A percentile compares a stretch with the other conserved stretches of the same genome.
Evolutionary conservation across 208 protist species (phyloP).

Genomic region (Leishmania mexicana): DNA sequence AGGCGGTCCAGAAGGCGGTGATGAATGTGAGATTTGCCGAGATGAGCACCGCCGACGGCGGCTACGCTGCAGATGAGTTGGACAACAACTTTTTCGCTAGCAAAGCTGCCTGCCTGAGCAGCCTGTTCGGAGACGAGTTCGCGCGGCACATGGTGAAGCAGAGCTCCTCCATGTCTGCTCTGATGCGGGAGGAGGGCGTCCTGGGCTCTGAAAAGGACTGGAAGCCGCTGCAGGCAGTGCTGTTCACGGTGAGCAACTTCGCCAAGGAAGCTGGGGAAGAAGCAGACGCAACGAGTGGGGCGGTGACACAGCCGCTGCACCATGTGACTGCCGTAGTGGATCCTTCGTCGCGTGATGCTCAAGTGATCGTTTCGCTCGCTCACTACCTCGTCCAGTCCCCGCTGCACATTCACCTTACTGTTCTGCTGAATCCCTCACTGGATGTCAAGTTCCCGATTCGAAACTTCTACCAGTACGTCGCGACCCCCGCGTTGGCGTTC

Average conservation of each 20-base stretch:
- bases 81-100: conserved; percentile 45
- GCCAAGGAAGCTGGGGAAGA: not conserved
- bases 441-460: conserved; percentile 84
- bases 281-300: not conserved
- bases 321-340: conserved; percentile 84
- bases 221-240: conserved; percentile 8
- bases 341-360: conserved; percentile 84
- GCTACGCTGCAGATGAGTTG: conserved; percentile 32
- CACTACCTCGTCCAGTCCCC: conserved; percentile 45
- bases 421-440: conserved; percentile 74
- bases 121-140: conserved; percentile 12
- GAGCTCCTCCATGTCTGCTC: not conserved
- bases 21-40: conserved; percentile 40
- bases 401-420: conserved; percentile 54
- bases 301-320: conserved; percentile 25
- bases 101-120: conserved; percentile 43
- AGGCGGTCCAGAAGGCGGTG: conserved; percentile 24
- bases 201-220: conserved; percentile 7
- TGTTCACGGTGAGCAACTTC: conserved; percentile 21
- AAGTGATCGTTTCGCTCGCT: conserved; percentile 86
- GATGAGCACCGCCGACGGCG: conserved; percentile 22
- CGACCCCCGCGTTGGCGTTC: conserved; percentile 63
- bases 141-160: not conserved
- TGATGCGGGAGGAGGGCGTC: conserved; percentile 16
- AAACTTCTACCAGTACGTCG: conserved; percentile 92